Evolutionary conservation across 768 basidiomycete species (phyloP).

Genomic region (Ramaria sp.): DNA sequence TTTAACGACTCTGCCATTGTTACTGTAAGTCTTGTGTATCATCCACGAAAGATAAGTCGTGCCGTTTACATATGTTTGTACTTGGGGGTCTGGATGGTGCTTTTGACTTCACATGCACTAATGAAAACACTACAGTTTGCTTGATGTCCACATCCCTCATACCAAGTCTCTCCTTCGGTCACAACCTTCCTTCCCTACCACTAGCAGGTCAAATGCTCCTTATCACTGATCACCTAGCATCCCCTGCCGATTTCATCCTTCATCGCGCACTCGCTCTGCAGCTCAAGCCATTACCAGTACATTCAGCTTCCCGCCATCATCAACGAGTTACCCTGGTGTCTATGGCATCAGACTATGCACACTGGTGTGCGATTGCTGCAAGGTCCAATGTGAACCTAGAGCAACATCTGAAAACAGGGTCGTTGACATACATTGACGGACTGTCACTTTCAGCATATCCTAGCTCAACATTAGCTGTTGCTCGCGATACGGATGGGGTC

Average conservation of each 20-base stretch:
- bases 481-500: neutral
- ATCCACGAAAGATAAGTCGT: too few relatives aligned
- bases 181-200: constrained; percentile 19
- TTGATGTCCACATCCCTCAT: neutral
- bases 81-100: too few relatives aligned
- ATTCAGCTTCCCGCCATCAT: constrained; percentile 17
- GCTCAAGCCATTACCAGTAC: constrained; percentile 33
- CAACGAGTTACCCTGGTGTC: constrained; percentile 40
- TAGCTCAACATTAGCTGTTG: neutral
- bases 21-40: too few relatives aligned
- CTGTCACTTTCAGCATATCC: constrained; percentile 20
- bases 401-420: constrained; percentile 22
- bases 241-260: constrained; percentile 66
- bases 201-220: constrained; percentile 43
- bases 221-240: constrained; percentile 57
- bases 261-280: constrained; percentile 41
- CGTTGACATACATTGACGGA: constrained; percentile 47
- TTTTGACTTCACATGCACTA: too few relatives aligned
- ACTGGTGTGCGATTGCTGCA: constrained; percentile 53
- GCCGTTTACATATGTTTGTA: too few relatives aligned
- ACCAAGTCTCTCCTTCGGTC: neutral
- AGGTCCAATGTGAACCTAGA: constrained; percentile 34
- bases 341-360: constrained; percentile 40
- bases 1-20: too few relatives aligned
- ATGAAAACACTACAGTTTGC: too few relatives aligned